A percentile compares a stretch with the other conserved stretches of the same genome.
Conservation (phyloP, 345 rosid species). For the Pelargonium nanum region DNA sequence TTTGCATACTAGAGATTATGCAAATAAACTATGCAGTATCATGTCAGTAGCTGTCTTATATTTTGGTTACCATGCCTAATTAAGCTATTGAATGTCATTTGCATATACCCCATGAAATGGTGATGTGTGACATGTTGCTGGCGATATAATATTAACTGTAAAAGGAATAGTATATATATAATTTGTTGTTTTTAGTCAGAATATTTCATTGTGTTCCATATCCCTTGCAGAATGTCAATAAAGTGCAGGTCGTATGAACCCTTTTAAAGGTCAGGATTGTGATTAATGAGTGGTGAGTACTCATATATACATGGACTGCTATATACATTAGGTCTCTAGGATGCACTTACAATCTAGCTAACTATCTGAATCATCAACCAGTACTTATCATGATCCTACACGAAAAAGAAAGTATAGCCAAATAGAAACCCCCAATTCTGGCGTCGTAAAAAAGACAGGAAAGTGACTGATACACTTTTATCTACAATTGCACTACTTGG, state of each 20-base stretch:
- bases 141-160: background rate
- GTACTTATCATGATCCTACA: background rate
- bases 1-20: background rate
- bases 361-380: background rate
- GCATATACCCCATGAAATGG: background rate
- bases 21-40: background rate
- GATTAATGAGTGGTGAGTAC: background rate
- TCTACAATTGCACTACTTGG: conserved; percentile 17
- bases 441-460: background rate
- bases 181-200: background rate
- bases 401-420: background rate
- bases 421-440: background rate
- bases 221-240: background rate
- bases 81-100: background rate
- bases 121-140: background rate
- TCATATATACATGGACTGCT: background rate
- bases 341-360: background rate
- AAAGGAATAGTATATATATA: background rate
- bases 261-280: background rate
- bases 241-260: background rate
- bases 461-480: background rate
- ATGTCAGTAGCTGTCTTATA: background rate
- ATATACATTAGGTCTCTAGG: background rate
- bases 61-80: background rate
- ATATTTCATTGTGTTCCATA: background rate